Evolutionary conservation across 345 rosid genomes (phyloP).

Genomic region (Bretschneidera sinensis): DNA sequence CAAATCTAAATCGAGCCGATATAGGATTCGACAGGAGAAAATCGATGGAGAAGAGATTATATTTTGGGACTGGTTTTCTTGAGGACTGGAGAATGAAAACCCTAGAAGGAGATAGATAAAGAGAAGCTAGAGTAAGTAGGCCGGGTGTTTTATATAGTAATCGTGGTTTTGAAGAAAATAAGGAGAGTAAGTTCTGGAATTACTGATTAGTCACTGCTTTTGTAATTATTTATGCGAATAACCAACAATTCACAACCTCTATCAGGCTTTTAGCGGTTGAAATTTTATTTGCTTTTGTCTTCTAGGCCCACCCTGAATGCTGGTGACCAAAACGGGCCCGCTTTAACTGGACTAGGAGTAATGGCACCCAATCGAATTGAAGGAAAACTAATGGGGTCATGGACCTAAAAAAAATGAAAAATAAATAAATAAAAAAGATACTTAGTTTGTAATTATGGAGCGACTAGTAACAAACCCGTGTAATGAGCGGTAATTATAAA

Average conservation of each 20-base stretch:
- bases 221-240: not conserved
- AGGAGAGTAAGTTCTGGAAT: not conserved
- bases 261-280: not conserved
- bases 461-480: too few relatives aligned
- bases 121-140: conserved; percentile 14
- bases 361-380: too few relatives aligned
- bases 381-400: too few relatives aligned
- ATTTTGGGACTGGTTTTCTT: not conserved
- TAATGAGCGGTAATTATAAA: too few relatives aligned
- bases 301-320: not conserved
- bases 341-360: too few relatives aligned
- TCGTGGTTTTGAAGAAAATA: not conserved
- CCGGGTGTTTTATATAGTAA: not conserved
- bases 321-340: too few relatives aligned
- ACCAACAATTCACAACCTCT: conserved; percentile 8
- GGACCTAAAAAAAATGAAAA: too few relatives aligned
- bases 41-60: not conserved
- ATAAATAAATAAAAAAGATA: too few relatives aligned
- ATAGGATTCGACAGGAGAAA: not conserved
- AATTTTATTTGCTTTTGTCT: not conserved
- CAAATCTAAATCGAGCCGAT: not conserved
- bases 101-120: conserved; percentile 6
- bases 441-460: too few relatives aligned
- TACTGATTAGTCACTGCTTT: conserved; percentile 8
- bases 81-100: not conserved